Percentiles rank a stretch among this genome's conserved stretches.
These are phyloP conservation scores for Magnusiomyces fungicola DNA, from an alignment of 1,139 yeast species.

Conservation along the genomic window DNA sequence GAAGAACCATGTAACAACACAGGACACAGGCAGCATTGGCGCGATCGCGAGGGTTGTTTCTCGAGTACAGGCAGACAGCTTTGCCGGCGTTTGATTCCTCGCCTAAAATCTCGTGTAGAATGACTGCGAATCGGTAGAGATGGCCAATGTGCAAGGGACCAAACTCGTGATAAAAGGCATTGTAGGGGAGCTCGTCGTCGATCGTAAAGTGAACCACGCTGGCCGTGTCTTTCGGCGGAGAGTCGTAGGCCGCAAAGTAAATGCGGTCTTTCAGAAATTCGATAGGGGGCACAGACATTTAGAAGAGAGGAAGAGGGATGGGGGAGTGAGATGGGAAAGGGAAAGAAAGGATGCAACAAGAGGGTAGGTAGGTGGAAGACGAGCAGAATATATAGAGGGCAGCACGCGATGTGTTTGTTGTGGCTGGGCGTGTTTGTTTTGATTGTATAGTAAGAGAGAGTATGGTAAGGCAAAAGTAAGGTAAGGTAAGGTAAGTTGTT, in stretches of 20 bases:
- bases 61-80: conserved; percentile 84
- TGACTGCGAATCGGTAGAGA: conserved; percentile 89
- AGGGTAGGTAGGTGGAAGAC: background rate
- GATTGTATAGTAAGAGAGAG: background rate
- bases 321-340: background rate
- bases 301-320: background rate
- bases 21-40: conserved; percentile 92
- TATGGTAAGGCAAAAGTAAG: background rate
- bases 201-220: conserved; percentile 82
- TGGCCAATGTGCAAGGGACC: conserved; percentile 95
- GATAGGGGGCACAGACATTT: conserved; percentile 27
- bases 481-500: too few relatives aligned
- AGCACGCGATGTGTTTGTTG: background rate
- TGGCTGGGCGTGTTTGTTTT: background rate
- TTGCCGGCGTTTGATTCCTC: conserved; percentile 78
- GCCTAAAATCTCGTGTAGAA: conserved; percentile 81
- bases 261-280: conserved; percentile 56
- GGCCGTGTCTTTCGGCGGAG: conserved; percentile 66
- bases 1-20: conserved; percentile 90
- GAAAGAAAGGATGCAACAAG: background rate
- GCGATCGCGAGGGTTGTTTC: conserved; percentile 71
- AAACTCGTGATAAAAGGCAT: conserved; percentile 88
- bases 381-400: background rate
- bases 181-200: conserved; percentile 86
- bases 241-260: conserved; percentile 84